Evolutionary conservation across 139 green algal genomes (phyloP).

Genomic region (Spirogloea muscicola): DNA sequence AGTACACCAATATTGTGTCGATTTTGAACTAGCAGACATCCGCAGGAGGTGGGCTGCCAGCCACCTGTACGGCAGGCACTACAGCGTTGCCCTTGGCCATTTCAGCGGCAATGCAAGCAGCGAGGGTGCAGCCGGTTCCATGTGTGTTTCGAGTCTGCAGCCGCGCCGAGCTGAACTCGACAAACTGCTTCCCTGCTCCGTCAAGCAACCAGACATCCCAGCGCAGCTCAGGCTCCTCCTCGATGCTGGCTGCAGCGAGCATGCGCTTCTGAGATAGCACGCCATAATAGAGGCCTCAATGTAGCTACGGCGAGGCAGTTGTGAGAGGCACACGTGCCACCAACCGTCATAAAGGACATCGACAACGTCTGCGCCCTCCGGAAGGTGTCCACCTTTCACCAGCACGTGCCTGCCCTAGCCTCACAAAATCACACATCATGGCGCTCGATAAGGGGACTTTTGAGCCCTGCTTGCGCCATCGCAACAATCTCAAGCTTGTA

Average conservation of each 20-base stretch:
- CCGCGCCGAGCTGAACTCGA: slow-evolving; percentile 1
- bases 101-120: slow-evolving; percentile 73
- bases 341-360: slow-evolving; percentile 85
- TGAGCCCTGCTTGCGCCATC: no score
- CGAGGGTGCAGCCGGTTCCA: slow-evolving; percentile 88
- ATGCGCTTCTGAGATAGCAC: no score
- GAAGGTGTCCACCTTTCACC: slow-evolving; percentile 85
- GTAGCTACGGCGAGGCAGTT: no score
- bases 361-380: slow-evolving; percentile 31
- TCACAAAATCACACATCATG: neutral
- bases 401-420: slow-evolving; percentile 60
- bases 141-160: slow-evolving; percentile 76
- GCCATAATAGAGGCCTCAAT: no score
- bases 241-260: no score
- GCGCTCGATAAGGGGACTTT: neutral
- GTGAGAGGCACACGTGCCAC: no score
- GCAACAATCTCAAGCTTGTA: no score
- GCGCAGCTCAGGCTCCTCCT: neutral
- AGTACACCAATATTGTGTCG: no score
- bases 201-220: neutral
- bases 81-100: slow-evolving; percentile 70
- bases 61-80: slow-evolving; percentile 13
- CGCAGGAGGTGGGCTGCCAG: no score
- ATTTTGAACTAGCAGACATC: no score
- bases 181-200: no score